Base-by-base conservation (phyloP, 2,329 filamentous ascomycete genomes). In the Colletotrichum musicola region DNA sequence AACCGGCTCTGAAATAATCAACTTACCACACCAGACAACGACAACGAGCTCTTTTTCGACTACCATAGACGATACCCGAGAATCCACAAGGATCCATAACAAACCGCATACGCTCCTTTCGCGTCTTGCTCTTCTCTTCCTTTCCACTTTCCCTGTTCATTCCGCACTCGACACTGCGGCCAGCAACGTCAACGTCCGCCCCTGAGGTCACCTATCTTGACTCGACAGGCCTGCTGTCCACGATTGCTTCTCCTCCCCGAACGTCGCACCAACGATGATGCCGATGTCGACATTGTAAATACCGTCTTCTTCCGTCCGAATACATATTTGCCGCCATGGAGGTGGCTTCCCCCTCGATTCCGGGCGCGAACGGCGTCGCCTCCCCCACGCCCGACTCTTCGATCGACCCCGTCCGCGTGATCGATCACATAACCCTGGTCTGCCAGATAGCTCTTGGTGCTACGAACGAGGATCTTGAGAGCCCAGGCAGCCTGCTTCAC, bases 401-500 rank as follows among this genome's bases (percentile, higher is more conserved):
- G 70, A 82, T 93, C 77, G 92, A 94, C 75, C 89, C 92, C n/a
- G 84, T 82, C 72, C 82, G 88, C 73, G 85, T 95, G 59, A 85
- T 95, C 72, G 90, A 94, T 68, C 90, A 95, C 79, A 84, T 95
- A 70, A 86, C 86, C 46, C 86, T 89, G 68, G 88, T 95, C 67
- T 88, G 94, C 73, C 87, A 90, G 78, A 88, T 93, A 66, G 92
- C 92, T 72, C 86, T 95, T 55, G 93, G 93, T 72, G 92, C 93
- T 74, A 88, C 88, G 65, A 89, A 90, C 77, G 85, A 89, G 71
- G 95, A 99, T 77, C 89, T 99, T 62, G 90, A 95, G 79, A 88
- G 89, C 72, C 84, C 90, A 16, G 94, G 93, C 71, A 98, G 93
- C 83, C 85, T 99, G 80, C 86, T 99, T 71, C 94, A 94, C 67